Evolutionary conservation across 1,139 yeast genomes (phyloP).

Genomic region (Lodderomyces beijingensis): DNA sequence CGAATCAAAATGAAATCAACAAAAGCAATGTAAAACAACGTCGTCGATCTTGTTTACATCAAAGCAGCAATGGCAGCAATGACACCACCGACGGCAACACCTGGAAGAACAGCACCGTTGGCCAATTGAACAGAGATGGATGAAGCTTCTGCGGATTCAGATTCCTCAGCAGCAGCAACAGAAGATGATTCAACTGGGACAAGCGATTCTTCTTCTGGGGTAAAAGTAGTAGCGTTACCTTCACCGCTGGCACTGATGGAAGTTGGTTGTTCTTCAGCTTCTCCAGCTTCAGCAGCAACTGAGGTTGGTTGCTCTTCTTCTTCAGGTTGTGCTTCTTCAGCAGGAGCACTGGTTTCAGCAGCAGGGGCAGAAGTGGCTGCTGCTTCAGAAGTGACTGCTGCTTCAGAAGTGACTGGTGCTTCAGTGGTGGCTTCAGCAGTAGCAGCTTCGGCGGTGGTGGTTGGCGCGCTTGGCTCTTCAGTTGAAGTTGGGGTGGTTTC

Average conservation of each 20-base stretch:
- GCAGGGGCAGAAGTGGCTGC: constrained; percentile 8
- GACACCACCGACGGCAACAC: constrained; percentile 12
- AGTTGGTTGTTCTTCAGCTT: constrained; percentile 4
- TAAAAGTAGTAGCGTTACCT: constrained; percentile 5
- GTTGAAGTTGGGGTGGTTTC: constrained; percentile 8
- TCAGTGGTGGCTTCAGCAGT: constrained; percentile 6
- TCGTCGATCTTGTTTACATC: constrained; percentile 7
- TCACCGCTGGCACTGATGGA: constrained; percentile 6
- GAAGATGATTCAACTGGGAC: constrained; percentile 1
- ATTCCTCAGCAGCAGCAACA: constrained; percentile 1
- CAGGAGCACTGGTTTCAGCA: constrained; percentile 1
- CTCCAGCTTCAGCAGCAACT: constrained; percentile 10
- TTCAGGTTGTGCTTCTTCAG: constrained; percentile 1
- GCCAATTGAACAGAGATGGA: constrained; percentile 4
- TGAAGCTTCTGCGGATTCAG: constrained; percentile 2
- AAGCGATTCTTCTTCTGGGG: background rate
- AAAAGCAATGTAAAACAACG: too few relatives aligned
- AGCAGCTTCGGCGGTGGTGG: constrained; percentile 8
- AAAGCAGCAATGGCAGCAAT: constrained; percentile 13
- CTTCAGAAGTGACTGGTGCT: constrained; percentile 6
- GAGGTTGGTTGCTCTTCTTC: constrained; percentile 5
- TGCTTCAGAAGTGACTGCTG: constrained; percentile 11
- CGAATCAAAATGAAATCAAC: too few relatives aligned
- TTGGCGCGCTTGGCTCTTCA: constrained; percentile 5
- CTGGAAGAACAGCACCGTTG: constrained; percentile 9